A percentile compares a stretch with the other conserved stretches of the same genome.
Evolutionary conservation across 305 asterid genomes (phyloP).

Genomic region (Fraxinus greggii): DNA sequence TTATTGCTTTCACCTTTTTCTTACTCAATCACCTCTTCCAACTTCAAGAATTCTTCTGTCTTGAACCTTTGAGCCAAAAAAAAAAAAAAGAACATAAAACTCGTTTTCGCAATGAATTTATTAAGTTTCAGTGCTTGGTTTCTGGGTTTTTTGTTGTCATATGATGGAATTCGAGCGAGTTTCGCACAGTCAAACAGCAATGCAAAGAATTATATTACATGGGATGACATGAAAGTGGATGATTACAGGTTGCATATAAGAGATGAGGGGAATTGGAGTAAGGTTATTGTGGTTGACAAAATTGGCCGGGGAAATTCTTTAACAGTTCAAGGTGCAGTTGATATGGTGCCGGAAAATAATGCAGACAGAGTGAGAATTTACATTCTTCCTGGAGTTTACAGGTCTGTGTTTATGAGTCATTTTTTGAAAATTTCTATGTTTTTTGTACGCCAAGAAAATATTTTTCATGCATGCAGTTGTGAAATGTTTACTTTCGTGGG

Average conservation of each 20-base stretch:
- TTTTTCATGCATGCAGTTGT: neutral
- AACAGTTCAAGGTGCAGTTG: constrained; percentile 72
- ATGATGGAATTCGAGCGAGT: constrained; percentile 13
- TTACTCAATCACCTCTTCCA: constrained; percentile 17
- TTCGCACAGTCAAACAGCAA: neutral
- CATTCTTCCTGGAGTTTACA: constrained; percentile 73
- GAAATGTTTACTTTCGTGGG: neutral
- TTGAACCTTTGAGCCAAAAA: neutral
- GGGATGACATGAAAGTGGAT: constrained; percentile 52
- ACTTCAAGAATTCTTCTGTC: neutral
- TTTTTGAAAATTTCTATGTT: neutral
- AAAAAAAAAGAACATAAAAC: neutral
- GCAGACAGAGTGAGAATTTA: constrained; percentile 50
- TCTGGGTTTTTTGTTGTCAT: constrained; percentile 15
- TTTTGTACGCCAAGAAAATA: neutral
- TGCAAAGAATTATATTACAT: constrained; percentile 36
- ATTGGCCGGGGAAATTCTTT: constrained; percentile 49
- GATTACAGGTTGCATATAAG: constrained; percentile 16
- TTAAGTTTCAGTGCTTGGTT: constrained; percentile 4
- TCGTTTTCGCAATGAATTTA: constrained; percentile 27
- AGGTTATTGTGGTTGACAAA: constrained; percentile 44
- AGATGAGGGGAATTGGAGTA: neutral
- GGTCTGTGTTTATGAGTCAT: constrained; percentile 27
- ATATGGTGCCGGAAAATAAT: constrained; percentile 61
- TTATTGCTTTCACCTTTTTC: constrained; percentile 42